These are phyloP conservation scores for Urostyla sp. DNA, from an alignment of 73 alveolate genomes.

Conservation along the genomic window DNA sequence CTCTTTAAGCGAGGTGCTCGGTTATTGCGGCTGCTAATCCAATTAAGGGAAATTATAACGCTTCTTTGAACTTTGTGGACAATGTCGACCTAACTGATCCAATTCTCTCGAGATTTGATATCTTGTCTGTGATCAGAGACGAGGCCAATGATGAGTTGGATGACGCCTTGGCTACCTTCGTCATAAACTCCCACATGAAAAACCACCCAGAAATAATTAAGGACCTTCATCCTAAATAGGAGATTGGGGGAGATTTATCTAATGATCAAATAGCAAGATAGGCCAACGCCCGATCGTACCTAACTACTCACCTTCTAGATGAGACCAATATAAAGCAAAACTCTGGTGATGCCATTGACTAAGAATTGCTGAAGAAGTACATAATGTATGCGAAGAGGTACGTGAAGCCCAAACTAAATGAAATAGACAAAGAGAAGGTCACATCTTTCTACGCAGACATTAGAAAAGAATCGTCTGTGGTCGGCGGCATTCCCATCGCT, in stretches of 20 bases:
- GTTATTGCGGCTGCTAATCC: slow-evolving; percentile 99
- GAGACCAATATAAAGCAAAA: not conserved
- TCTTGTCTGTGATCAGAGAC: slow-evolving; percentile 98
- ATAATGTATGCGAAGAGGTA: slow-evolving; percentile 95
- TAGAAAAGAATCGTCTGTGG: slow-evolving; percentile 89
- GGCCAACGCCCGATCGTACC: slow-evolving; percentile 21
- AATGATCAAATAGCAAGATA: not conserved
- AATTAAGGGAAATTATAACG: slow-evolving; percentile 94
- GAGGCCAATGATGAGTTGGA: slow-evolving; percentile 95
- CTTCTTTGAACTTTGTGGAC: slow-evolving; percentile 94
- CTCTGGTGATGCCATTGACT: slow-evolving; percentile 66
- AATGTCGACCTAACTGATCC: slow-evolving; percentile 99
- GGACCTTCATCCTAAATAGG: not conserved
- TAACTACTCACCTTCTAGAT: slow-evolving; percentile 24
- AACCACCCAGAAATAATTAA: slow-evolving; percentile 88
- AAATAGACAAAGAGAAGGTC: slow-evolving; percentile 94
- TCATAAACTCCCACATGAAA: slow-evolving; percentile 97
- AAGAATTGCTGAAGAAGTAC: slow-evolving; percentile 97
- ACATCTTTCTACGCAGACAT: slow-evolving; percentile 93
- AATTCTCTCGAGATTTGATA: slow-evolving; percentile 98
- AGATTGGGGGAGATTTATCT: not conserved
- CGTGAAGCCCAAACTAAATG: slow-evolving; percentile 94
- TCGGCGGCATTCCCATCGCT: slow-evolving; percentile 97
- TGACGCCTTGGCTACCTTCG: slow-evolving; percentile 97
- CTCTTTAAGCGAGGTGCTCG: slow-evolving; percentile 99